Evolutionary conservation across 2,329 filamentous ascomycete species (phyloP).

Genomic region (Sporothrix mexicana): DNA sequence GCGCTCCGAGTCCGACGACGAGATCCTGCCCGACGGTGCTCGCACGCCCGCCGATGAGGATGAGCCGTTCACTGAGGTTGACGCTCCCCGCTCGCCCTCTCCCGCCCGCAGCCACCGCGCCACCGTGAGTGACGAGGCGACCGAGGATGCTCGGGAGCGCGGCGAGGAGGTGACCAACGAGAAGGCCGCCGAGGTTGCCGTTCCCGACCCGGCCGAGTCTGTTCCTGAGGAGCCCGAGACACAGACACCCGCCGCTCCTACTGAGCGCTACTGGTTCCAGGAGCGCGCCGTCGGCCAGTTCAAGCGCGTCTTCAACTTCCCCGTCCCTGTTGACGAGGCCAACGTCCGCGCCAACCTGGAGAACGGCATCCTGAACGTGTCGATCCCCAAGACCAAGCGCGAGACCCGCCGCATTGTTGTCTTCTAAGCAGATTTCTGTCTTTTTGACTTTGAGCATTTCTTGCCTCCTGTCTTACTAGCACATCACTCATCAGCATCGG

Average conservation of each 20-base stretch:
- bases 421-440: slow-evolving; percentile 46
- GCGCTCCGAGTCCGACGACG: slow-evolving; percentile 38
- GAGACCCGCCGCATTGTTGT: slow-evolving; percentile 62
- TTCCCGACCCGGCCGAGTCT: slow-evolving; percentile 42
- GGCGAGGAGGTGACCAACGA: slow-evolving; percentile 43
- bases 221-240: slow-evolving; percentile 24
- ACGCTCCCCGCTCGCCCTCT: slow-evolving; percentile 37
- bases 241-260: slow-evolving; percentile 29
- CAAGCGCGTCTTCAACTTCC: slow-evolving; percentile 71
- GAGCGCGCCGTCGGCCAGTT: slow-evolving; percentile 72
- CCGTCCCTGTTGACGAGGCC: slow-evolving; percentile 66
- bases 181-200: slow-evolving; percentile 37
- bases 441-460: background rate
- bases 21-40: slow-evolving; percentile 29
- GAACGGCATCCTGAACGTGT: slow-evolving; percentile 68
- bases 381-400: slow-evolving; percentile 69
- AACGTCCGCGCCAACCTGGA: slow-evolving; percentile 66
- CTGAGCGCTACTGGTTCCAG: slow-evolving; percentile 67
- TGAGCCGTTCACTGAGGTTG: slow-evolving; percentile 48
- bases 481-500: slow-evolving; percentile 21
- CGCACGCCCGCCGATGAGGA: slow-evolving; percentile 45
- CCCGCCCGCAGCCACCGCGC: slow-evolving; percentile 56
- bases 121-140: slow-evolving; percentile 68
- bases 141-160: slow-evolving; percentile 41
- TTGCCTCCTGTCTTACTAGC: background rate